Evolutionary conservation across 371 early-diverging fungal genomes (phyloP), one percentile per base, ranked within the genome.

Genomic region (Lichtheimia hyalospora): DNA sequence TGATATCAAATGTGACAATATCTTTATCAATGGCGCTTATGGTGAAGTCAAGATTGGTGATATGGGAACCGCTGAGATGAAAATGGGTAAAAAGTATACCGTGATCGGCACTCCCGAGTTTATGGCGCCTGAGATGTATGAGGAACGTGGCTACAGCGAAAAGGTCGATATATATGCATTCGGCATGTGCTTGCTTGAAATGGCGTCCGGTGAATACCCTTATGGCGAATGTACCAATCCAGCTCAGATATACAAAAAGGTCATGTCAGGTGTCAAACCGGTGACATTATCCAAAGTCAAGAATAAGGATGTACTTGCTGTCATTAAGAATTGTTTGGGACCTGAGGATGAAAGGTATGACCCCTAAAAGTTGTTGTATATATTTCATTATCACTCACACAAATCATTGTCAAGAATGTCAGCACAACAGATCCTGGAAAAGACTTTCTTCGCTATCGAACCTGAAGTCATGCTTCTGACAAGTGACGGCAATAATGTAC

Each of bases 41-140:
- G 91, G 91, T 23, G 89, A 90, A 61, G 88, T 90, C 52, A 92
- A 92, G 62, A 91, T 92, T 60, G 92, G 92, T 34, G 92, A 92
- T 67, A 82, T 92, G 77, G 92, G 92, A 10, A 86, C 87, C 0
- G 89, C 92, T 3, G 87, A 88, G 27, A 87, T 90, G 85, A 87
- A 83, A 54, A 57, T 81, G 52, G 84, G 87, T 55, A 90, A 91
- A 53, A 85, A 88, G 46, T 90, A 89, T 55, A 91, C 91, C 3
- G 70, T 92, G 7, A 88, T 90, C 50, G 91, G 92, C 16, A 90
- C 90, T 0, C 91, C 90, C n/a, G 88, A 91, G 62, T 92, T 88
- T 69, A 87, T 89, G 87, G 89, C 86, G 21, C 91, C 91, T 21
- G 91, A 91, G 66, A 81, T 89, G 67, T 91, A 93, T 60, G 85